Percentiles rank a stretch among this genome's conserved stretches.
These are phyloP conservation scores for Solanum paucissectum DNA, from an alignment of 257 asterid genomes.

Conservation along the genomic window DNA sequence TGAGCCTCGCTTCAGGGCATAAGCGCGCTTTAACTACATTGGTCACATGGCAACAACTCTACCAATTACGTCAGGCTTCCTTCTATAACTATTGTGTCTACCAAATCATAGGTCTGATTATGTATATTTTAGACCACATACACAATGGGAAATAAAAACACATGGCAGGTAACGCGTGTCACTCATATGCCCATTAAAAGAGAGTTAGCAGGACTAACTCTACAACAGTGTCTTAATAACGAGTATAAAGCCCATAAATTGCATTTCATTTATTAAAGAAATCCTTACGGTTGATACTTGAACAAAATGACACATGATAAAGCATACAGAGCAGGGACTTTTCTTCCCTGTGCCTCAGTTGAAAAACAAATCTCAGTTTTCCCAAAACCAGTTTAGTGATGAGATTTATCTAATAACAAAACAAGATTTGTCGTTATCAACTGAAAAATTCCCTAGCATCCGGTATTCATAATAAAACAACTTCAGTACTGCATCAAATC, in stretches of 20 bases:
- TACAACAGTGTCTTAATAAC: neutral
- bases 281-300: neutral
- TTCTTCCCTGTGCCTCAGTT: neutral
- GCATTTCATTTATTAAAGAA: neutral
- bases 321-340: neutral
- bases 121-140: neutral
- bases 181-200: neutral
- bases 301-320: neutral
- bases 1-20: too few relatives aligned
- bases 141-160: neutral
- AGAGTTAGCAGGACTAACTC: neutral
- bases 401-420: neutral
- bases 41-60: neutral
- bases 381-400: neutral
- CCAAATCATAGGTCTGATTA: neutral
- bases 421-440: neutral
- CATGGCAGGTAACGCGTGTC: neutral
- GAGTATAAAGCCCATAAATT: neutral
- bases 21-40: too few relatives aligned
- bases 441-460: neutral
- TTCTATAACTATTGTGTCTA: neutral
- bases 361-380: neutral
- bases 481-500: neutral
- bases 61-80: neutral
- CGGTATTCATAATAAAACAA: neutral